Evolutionary conservation across 2,329 filamentous ascomycete genomes (phyloP).

Genomic region (Xylariaceae sp.): DNA sequence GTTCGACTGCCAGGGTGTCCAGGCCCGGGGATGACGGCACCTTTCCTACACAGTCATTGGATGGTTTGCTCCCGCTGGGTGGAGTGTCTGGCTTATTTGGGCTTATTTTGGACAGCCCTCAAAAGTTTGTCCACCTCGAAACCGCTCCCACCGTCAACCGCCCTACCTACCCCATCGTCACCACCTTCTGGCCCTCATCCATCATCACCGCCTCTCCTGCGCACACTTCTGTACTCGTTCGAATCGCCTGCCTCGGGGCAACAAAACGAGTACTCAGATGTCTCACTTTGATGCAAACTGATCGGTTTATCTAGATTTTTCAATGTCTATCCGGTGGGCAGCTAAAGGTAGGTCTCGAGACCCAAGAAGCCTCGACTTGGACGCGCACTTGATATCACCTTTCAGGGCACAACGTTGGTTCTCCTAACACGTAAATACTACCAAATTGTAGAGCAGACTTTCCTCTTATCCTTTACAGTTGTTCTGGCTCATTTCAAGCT

Average conservation of each 20-base stretch:
- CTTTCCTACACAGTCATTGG: constrained; percentile 23
- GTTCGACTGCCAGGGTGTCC: no score
- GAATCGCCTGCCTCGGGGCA: constrained; percentile 43
- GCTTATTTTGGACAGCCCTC: constrained; percentile 30
- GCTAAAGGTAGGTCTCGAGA: neutral
- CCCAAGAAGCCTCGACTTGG: neutral
- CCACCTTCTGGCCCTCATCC: constrained; percentile 16
- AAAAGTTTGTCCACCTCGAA: constrained; percentile 27
- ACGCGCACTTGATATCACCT: neutral
- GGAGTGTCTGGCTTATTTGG: constrained; percentile 19
- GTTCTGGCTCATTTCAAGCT: no score
- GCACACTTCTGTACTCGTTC: constrained; percentile 64
- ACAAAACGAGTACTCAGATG: constrained; percentile 35
- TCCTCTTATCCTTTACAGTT: constrained; percentile 1
- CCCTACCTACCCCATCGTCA: constrained; percentile 31
- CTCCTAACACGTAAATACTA: neutral
- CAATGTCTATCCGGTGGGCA: no score
- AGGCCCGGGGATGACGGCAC: constrained; percentile 26
- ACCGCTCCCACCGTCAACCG: constrained; percentile 22
- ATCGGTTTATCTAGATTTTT: constrained; percentile 16
- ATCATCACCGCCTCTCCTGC: constrained; percentile 30
- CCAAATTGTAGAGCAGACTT: neutral
- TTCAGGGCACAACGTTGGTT: neutral
- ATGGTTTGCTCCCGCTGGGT: constrained; percentile 19
- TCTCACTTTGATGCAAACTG: constrained; percentile 16